Conservation (phyloP, 495 filamentous ascomycete species). For the Penicillium coffeae region DNA sequence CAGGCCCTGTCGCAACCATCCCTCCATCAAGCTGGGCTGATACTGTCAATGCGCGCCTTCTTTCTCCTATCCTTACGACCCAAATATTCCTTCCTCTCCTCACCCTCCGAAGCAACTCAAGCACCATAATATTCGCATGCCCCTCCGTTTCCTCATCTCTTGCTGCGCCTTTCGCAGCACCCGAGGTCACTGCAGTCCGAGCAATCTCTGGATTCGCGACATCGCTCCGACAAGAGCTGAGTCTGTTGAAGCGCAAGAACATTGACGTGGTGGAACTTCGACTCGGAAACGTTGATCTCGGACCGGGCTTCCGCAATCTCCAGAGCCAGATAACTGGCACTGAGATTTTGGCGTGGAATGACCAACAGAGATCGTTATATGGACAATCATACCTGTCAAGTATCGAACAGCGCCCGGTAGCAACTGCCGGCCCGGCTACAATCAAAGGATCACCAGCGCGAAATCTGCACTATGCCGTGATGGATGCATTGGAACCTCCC, state of each 20-base stretch:
- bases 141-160: slow-evolving; percentile 81
- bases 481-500: slow-evolving; percentile 69
- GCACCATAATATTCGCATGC: slow-evolving; percentile 74
- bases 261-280: slow-evolving; percentile 79
- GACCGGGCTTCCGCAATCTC: slow-evolving; percentile 36
- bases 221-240: slow-evolving; percentile 72
- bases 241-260: slow-evolving; percentile 38
- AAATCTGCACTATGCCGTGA: slow-evolving; percentile 77
- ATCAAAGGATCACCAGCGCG: slow-evolving; percentile 64
- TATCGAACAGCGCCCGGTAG: slow-evolving; percentile 41
- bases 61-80: slow-evolving; percentile 82
- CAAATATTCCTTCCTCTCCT: slow-evolving; percentile 85
- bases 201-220: slow-evolving; percentile 77
- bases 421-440: slow-evolving; percentile 38
- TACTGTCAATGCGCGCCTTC: slow-evolving; percentile 83
- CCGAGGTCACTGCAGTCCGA: slow-evolving; percentile 72
- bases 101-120: slow-evolving; percentile 45
- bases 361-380: slow-evolving; percentile 43
- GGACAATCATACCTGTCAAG: slow-evolving; percentile 42
- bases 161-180: slow-evolving; percentile 75
- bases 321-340: slow-evolving; percentile 47
- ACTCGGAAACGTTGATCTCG: slow-evolving; percentile 79
- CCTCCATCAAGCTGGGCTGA: slow-evolving; percentile 80
- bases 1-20: slow-evolving; percentile 76
- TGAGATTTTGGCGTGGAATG: slow-evolving; percentile 65